Conservation (phyloP, 1,139 yeast species). For the Magnusiomyces paraingens region DNA sequence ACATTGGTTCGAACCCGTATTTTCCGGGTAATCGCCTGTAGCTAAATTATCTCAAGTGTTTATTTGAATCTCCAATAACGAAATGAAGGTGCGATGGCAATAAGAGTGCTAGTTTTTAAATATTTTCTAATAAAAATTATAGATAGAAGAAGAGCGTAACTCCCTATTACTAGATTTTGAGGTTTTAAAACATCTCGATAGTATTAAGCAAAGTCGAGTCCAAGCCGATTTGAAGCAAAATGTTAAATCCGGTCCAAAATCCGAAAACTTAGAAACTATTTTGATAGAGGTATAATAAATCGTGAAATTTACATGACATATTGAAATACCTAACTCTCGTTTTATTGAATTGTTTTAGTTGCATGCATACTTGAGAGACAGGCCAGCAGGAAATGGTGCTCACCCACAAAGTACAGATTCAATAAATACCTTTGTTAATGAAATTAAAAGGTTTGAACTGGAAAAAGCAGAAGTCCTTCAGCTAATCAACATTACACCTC, state of each 20-base stretch:
- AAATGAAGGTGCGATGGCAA: slow-evolving; percentile 11
- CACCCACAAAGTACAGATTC: slow-evolving; percentile 40
- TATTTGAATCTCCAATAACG: background rate
- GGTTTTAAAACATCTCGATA: slow-evolving; percentile 54
- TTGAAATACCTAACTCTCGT: background rate
- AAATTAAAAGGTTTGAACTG: slow-evolving; percentile 50
- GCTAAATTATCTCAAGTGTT: too few relatives aligned
- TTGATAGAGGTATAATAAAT: slow-evolving; percentile 46
- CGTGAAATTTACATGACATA: background rate
- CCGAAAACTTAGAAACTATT: slow-evolving; percentile 50
- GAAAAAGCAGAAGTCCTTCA: slow-evolving; percentile 84
- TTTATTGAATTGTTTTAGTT: slow-evolving; percentile 21
- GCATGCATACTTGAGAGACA: slow-evolving; percentile 43
- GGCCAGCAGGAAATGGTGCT: slow-evolving; percentile 38
- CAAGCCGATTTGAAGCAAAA: slow-evolving; percentile 27
- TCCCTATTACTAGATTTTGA: slow-evolving; percentile 67
- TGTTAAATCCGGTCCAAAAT: slow-evolving; percentile 19
- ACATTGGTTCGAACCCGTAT: slow-evolving; percentile 7
- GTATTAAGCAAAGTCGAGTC: slow-evolving; percentile 40
- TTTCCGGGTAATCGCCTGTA: background rate
- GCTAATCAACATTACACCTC: slow-evolving; percentile 72
- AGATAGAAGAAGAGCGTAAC: slow-evolving; percentile 48
- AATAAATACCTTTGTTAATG: slow-evolving; percentile 43
- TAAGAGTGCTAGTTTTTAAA: background rate
- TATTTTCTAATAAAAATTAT: background rate